Conservation (phyloP, 441 rosid species). For the Pelargonium myrrhifolium region DNA sequence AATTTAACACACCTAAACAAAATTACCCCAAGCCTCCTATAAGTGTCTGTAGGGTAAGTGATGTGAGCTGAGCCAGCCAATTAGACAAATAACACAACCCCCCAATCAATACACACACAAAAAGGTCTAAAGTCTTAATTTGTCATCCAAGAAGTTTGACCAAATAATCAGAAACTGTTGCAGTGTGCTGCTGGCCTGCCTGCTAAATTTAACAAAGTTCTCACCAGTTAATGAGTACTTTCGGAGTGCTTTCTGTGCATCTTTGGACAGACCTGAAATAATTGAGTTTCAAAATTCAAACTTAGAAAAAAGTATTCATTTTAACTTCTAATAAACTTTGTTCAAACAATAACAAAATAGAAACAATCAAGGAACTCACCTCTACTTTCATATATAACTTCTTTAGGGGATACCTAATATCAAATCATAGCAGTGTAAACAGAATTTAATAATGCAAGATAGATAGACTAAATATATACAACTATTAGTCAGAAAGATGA, state of each 20-base stretch:
- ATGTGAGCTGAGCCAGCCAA: not conserved
- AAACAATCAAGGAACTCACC: constrained; percentile 34
- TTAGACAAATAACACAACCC: too few species aligned
- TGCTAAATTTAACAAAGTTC: constrained; percentile 16
- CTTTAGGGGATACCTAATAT: constrained; percentile 87
- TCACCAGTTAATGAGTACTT: constrained; percentile 70
- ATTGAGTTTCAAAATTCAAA: constrained; percentile 16
- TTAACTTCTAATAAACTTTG: constrained; percentile 7
- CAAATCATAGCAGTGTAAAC: constrained; percentile 15
- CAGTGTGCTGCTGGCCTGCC: not conserved
- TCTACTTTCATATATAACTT: constrained; percentile 73
- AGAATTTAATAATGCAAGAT: constrained; percentile 17
- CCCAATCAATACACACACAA: too few species aligned
- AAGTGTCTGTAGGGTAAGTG: not conserved
- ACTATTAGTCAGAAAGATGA: constrained; percentile 11
- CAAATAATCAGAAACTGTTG: not conserved
- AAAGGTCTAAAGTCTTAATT: too few species aligned
- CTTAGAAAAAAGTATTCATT: not conserved
- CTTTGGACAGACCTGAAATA: constrained; percentile 74
- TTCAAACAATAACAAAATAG: constrained; percentile 6
- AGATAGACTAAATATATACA: constrained; percentile 4
- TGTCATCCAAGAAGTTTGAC: not conserved
- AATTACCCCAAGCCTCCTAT: not conserved
- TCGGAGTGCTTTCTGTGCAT: constrained; percentile 68
- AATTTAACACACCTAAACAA: too few species aligned